Evolutionary conservation across 2,329 filamentous ascomycete species (phyloP).

Genomic region (Sodiomyces alkalinus): DNA sequence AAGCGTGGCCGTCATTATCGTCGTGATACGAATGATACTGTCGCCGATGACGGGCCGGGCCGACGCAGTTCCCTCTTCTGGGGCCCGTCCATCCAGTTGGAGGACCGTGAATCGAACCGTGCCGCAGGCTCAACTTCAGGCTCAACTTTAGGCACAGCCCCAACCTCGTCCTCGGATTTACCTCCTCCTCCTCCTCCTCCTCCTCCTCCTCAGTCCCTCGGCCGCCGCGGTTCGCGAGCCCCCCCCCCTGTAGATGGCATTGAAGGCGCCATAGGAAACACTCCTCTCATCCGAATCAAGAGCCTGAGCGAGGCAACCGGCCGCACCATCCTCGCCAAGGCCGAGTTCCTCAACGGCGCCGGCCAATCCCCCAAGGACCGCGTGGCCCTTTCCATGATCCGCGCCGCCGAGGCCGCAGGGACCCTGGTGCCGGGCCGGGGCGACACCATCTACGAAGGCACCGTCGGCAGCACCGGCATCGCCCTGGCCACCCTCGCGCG

Average conservation of each 20-base stretch:
- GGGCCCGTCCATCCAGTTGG: constrained; percentile 32
- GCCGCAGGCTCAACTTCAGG: constrained; percentile 13
- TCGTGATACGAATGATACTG: constrained; percentile 3
- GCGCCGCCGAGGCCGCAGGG: constrained; percentile 62
- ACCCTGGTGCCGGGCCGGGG: constrained; percentile 64
- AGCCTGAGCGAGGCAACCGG: constrained; percentile 78
- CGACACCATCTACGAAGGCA: constrained; percentile 95
- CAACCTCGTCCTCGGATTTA: no score
- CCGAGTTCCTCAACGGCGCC: constrained; percentile 90
- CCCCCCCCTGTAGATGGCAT: constrained; percentile 56
- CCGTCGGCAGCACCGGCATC: constrained; percentile 90
- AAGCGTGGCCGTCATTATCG: constrained; percentile 14
- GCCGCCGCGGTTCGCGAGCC: no score
- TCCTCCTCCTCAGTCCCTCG: no score
- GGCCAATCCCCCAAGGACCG: constrained; percentile 91
- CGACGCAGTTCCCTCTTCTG: constrained; percentile 30
- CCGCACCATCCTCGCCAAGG: constrained; percentile 82
- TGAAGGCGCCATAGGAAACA: constrained; percentile 85
- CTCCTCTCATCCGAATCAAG: constrained; percentile 72
- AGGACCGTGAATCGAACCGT: constrained; percentile 38
- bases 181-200: no score
- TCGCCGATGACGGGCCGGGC: constrained; percentile 8
- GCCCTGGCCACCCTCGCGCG: constrained; percentile 80
- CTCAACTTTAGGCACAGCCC: constrained; percentile 6
- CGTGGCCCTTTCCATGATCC: constrained; percentile 82